Evolutionary conservation across 148 eudicot species (phyloP), one percentile per base, ranked within the genome.

Genomic region (Amaranthus cruentus): DNA sequence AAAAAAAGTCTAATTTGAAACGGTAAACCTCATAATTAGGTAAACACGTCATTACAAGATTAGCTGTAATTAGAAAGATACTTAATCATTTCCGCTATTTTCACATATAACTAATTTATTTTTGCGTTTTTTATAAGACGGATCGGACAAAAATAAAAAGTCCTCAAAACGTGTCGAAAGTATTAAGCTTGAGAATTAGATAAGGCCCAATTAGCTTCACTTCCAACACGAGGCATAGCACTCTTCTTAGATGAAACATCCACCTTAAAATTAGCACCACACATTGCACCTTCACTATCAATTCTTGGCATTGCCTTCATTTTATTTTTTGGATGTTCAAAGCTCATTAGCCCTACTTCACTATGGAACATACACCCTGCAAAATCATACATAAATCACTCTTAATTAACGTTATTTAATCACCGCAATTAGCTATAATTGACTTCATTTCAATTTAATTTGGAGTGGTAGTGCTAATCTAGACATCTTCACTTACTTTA

Each of bases 291-390:
- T 78, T 93, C 98, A 76, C 98, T 93, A 67, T 93, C 96, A 44
- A 90, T 81, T 79, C 98, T 93, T 47, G 96, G 93, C 96, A 93
- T 88, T 14, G 98, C 91, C 76, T 86, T 90, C 83, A 93, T 48
- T 81, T 86, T 93, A 61, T 93, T 85, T 89, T 68, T 87, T 42
- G 98, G 98, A 72, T 88, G 94, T 83, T 93, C 96, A 70, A 74
- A 85, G 83, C 98, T 93, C 78, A 73, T 80, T 73, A 93, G 68
- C 18, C 98, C 98, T 56, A 71, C 71, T 74, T 87, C 93, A 77
- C 88, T 90, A 3, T 93, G 98, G 77, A 81, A 90, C 89, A 90
- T 86, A 70, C 96, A 90, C 55, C 96, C 98, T 90, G 82, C 82
- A 84, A 53, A 28, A 48, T 50, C 21, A 9, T 66, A 21, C 7